Percentiles rank a stretch among this genome's conserved stretches.
phyloP scores from a whole-genome alignment of 1,139 yeast genomes.

The Komagataea norvegica region DNA sequence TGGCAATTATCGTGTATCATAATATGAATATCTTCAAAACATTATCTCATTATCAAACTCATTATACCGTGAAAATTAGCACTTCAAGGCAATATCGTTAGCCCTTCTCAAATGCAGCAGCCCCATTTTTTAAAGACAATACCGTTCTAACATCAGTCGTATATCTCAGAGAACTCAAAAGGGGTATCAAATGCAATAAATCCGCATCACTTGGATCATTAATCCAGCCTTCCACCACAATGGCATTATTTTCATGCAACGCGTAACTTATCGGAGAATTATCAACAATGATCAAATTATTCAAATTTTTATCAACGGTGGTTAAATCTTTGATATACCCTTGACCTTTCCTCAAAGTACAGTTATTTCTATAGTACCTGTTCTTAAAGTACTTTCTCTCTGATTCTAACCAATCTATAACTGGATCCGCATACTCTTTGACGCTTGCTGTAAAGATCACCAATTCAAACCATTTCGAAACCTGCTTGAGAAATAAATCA shows the following conservation, averaged over 20 bases:
- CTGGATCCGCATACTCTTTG: constrained; percentile 94
- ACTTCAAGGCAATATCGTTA: background rate
- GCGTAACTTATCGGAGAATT: constrained; percentile 90
- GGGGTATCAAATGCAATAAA: constrained; percentile 71
- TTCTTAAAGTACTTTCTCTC: constrained; percentile 47
- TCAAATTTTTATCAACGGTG: constrained; percentile 49
- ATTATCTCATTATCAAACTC: too few relatives aligned
- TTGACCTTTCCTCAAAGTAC: constrained; percentile 69
- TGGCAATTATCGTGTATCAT: too few relatives aligned
- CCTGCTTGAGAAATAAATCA: constrained; percentile 73
- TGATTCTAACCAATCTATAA: constrained; percentile 79
- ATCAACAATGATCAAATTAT: constrained; percentile 76
- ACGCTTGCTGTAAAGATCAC: constrained; percentile 93
- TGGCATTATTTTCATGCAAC: constrained; percentile 79
- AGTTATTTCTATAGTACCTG: constrained; percentile 75
- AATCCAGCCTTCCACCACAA: constrained; percentile 96
- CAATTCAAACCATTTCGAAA: constrained; percentile 81
- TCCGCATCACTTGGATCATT: constrained; percentile 89
- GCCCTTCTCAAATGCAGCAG: constrained; percentile 51
- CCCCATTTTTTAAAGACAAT: constrained; percentile 74
- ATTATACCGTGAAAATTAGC: too few relatives aligned
- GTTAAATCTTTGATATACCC: constrained; percentile 87
- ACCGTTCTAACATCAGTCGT: constrained; percentile 85
- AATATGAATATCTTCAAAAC: too few relatives aligned
- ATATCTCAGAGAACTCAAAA: constrained; percentile 71